Conservation (phyloP, 169 alveolate species). For the Condylostoma magnum region DNA sequence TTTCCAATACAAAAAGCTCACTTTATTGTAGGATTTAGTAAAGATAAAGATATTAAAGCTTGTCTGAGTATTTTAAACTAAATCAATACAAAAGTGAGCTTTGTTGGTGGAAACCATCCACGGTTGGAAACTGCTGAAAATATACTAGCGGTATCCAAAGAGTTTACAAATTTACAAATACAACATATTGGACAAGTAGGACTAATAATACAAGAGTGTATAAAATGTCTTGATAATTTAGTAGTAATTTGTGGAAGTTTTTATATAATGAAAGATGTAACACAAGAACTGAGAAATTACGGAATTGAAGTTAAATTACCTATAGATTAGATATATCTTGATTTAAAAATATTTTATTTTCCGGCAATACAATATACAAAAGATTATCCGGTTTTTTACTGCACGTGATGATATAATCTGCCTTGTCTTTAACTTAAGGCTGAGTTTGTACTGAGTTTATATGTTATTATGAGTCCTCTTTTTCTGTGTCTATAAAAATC, state of each 20-base stretch:
- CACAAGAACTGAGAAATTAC: too few relatives aligned
- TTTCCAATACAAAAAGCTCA: conserved; percentile 20
- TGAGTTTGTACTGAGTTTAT: neutral
- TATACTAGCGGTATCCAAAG: neutral
- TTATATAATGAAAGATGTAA: conserved; percentile 45
- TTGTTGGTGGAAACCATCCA: conserved; percentile 32
- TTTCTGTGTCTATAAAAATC: conserved; percentile 10
- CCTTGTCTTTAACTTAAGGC: conserved; percentile 14
- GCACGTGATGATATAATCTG: conserved; percentile 11
- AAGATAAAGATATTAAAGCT: conserved; percentile 31
- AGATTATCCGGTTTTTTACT: conserved; percentile 8
- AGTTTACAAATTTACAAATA: neutral
- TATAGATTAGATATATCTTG: too few relatives aligned
- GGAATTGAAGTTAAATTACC: too few relatives aligned
- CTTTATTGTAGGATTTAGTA: conserved; percentile 41
- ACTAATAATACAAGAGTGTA: conserved; percentile 19
- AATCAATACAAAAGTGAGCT: neutral
- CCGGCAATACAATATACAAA: conserved; percentile 23
- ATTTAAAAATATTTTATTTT: too few relatives aligned
- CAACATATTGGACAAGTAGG: neutral
- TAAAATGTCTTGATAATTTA: conserved; percentile 21
- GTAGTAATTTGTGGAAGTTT: conserved; percentile 50
- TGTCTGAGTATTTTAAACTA: conserved; percentile 7
- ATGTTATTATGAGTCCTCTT: neutral
- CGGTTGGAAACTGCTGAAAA: conserved; percentile 27